These are phyloP conservation scores for Helminthosporium solani DNA, from an alignment of 2,329 filamentous ascomycete genomes.

Conservation along the genomic window DNA sequence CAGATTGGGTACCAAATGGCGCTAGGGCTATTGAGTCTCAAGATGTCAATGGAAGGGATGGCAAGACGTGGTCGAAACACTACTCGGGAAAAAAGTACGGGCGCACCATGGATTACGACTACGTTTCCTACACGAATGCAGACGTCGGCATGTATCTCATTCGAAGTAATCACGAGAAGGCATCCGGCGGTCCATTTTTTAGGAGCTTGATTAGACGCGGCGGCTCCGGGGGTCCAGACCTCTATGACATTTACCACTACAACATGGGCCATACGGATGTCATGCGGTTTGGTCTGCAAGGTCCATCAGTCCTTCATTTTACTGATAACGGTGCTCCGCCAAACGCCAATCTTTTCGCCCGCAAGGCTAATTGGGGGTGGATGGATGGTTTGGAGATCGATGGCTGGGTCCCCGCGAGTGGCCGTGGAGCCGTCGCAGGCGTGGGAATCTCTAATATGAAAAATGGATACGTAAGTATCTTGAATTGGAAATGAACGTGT, in stretches of 20 bases:
- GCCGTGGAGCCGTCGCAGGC: slow-evolving; percentile 20
- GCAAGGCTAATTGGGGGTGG: slow-evolving; percentile 25
- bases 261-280: slow-evolving; percentile 48
- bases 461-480: slow-evolving; percentile 21
- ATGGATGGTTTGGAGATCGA: slow-evolving; percentile 24
- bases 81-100: slow-evolving; percentile 45
- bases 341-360: slow-evolving; percentile 31
- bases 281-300: slow-evolving; percentile 46
- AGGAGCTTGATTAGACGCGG: slow-evolving; percentile 44
- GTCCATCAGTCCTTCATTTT: slow-evolving; percentile 45
- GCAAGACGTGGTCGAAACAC: slow-evolving; percentile 45
- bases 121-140: slow-evolving; percentile 40
- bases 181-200: slow-evolving; percentile 44
- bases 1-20: slow-evolving; percentile 31
- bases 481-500: too few relatives aligned
- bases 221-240: slow-evolving; percentile 37
- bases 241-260: slow-evolving; percentile 49
- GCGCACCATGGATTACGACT: slow-evolving; percentile 44
- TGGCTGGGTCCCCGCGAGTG: slow-evolving; percentile 20
- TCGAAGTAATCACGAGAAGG: slow-evolving; percentile 46
- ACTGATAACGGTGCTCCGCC: slow-evolving; percentile 42
- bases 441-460: slow-evolving; percentile 43
- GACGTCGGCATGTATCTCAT: slow-evolving; percentile 44
- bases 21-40: slow-evolving; percentile 21
- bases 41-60: slow-evolving; percentile 19